Base-by-base conservation (phyloP, 805 yeast genomes). In the Jamesozyma gamospora region DNA sequence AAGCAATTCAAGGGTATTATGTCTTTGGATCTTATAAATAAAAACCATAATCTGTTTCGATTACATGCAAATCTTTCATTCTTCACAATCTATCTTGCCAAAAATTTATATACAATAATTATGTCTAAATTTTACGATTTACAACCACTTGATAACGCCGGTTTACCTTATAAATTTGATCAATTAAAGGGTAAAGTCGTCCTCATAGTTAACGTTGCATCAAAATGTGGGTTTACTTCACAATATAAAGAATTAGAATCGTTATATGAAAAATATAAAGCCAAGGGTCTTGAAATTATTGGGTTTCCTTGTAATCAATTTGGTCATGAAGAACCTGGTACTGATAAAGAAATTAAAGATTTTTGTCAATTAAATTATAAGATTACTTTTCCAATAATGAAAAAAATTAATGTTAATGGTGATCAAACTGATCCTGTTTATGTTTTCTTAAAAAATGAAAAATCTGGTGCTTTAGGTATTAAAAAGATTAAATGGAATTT, bases 301-400 rank as follows among this genome's bases (percentile, higher is more conserved):
- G 96, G 86, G 1, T 87, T 87, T 72, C 96, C 96, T 16, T 84
- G 95, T 64, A 84, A 86, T 64, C 95, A 86, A 58, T 87, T 87
- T 56, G 90, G 82, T 27, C 66, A 74, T 51, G 82, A 92, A 68
- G 84, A 90, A 62, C 80, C 94, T 49, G 79, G 78, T 7, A 53
- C 72, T 4, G 77, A 73, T 36, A 72, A 77, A 41, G 88, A 83
- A 52, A 84, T 85, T 49, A 77, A 75, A n/a, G 61, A 70, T 36
- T 83, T 82, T 65, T 86, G 96, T 62, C 63, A 72, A 31, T 37
- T 78, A 53, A 87, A 85, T 68, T 92, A 78, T 60, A 95, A 96
- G 41, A 96, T 90, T 35, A 70, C 82, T 21, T 90, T 90, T 81
- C 96, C 96, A 18, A 71, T 90, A 30, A 67, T 90, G 74, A 71